Evolutionary conservation across 441 rosid species (phyloP).

Genomic region (Theobroma grandiflorum): DNA sequence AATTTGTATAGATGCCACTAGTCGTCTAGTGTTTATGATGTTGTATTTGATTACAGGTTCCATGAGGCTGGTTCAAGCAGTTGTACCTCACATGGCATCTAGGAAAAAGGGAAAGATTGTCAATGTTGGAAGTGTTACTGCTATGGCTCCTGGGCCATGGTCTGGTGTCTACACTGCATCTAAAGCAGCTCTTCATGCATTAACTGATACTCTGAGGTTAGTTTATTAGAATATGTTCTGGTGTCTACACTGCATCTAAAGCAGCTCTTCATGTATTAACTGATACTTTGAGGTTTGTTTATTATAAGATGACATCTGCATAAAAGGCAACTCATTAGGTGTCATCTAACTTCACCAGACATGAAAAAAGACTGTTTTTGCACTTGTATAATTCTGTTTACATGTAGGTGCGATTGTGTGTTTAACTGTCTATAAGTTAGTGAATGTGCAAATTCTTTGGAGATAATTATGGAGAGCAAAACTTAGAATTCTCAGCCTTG

Average conservation of each 20-base stretch:
- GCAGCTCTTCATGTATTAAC: constrained; percentile 84
- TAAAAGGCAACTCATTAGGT: constrained; percentile 8
- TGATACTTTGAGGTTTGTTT: constrained; percentile 75
- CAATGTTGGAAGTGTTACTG: constrained; percentile 77
- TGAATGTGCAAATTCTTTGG: not conserved
- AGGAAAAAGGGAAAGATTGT: constrained; percentile 77
- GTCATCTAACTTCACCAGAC: not conserved
- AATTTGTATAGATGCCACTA: not conserved
- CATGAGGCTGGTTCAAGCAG: constrained; percentile 82
- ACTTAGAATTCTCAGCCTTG: not conserved
- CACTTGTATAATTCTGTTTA: not conserved
- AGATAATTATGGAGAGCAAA: not conserved
- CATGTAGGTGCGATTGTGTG: not conserved
- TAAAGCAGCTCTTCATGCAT: constrained; percentile 80
- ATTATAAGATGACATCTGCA: not conserved
- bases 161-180: constrained; percentile 79
- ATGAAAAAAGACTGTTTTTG: not conserved
- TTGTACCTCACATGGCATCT: constrained; percentile 83
- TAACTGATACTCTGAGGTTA: constrained; percentile 80
- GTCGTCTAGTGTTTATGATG: constrained; percentile 1
- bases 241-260: constrained; percentile 80
- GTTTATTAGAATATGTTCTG: constrained; percentile 52
- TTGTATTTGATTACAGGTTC: constrained; percentile 41
- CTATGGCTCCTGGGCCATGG: constrained; percentile 74
- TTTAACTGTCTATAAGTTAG: not conserved